These are phyloP conservation scores for Stagonosporopsis rhizophila DNA, from an alignment of 2,329 filamentous ascomycete genomes.

Conservation along the genomic window DNA sequence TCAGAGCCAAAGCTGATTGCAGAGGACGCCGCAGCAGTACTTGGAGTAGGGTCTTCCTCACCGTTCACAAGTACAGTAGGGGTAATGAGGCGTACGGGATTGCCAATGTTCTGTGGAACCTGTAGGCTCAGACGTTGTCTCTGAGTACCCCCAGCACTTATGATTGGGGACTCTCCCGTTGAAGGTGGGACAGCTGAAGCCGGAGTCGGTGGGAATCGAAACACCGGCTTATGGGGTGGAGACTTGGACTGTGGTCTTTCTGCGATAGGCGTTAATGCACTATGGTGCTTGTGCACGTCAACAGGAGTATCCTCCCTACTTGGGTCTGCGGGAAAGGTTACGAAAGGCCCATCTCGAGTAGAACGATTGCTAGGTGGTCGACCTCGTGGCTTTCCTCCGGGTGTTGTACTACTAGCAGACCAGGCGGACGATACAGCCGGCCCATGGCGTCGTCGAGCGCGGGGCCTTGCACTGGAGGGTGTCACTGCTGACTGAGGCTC, in stretches of 20 bases:
- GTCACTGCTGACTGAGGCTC: conserved; percentile 79
- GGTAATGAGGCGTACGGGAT: conserved; percentile 68
- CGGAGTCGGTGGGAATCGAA: conserved; percentile 50
- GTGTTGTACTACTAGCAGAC: conserved; percentile 69
- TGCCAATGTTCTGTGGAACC: conserved; percentile 67
- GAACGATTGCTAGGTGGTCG: conserved; percentile 77
- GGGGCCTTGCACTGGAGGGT: conserved; percentile 60
- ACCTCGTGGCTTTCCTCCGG: conserved; percentile 76
- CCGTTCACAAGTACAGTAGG: conserved; percentile 64
- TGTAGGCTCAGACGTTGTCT: conserved; percentile 64
- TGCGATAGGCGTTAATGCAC: conserved; percentile 53
- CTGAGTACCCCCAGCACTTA: conserved; percentile 18
- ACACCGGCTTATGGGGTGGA: conserved; percentile 44
- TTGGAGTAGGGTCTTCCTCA: conserved; percentile 45
- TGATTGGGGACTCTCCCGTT: conserved; percentile 17
- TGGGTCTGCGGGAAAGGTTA: conserved; percentile 71
- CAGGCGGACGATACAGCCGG: conserved; percentile 91
- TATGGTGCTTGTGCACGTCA: conserved; percentile 53
- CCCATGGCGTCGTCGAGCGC: conserved; percentile 72
- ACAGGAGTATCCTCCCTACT: conserved; percentile 57
- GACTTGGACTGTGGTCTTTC: conserved; percentile 53
- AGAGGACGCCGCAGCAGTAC: conserved; percentile 33
- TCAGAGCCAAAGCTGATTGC: conserved; percentile 29
- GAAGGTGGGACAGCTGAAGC: conserved; percentile 43
- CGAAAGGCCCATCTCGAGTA: conserved; percentile 71